Percentiles rank a stretch among this genome's conserved stretches.
These are phyloP conservation scores for Fomitopsis betulina DNA, from an alignment of 1,284 basidiomycete genomes.

Conservation along the genomic window DNA sequence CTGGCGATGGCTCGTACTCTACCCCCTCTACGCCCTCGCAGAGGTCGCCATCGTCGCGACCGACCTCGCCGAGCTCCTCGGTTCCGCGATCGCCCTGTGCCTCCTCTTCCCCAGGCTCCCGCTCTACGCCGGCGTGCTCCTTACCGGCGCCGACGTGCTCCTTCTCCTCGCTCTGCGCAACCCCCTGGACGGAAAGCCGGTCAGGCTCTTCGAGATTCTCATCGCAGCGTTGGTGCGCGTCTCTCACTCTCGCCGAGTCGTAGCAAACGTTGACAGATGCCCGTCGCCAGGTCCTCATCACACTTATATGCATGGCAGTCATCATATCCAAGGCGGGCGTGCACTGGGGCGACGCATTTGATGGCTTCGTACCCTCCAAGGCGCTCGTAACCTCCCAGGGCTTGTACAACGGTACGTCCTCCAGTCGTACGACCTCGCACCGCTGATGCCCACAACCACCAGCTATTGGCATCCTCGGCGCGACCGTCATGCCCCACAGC, in stretches of 20 bases:
- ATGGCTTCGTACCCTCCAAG: conserved; percentile 82
- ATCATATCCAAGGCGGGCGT: conserved; percentile 75
- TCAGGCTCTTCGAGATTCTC: conserved; percentile 70
- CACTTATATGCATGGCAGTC: conserved; percentile 79
- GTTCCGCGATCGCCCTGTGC: conserved; percentile 75
- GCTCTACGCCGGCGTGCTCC: conserved; percentile 77
- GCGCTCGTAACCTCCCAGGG: conserved; percentile 56
- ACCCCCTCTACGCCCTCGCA: conserved; percentile 63
- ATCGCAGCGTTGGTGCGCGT: conserved; percentile 53
- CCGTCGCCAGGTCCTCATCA: conserved; percentile 61
- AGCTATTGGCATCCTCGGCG: conserved; percentile 83
- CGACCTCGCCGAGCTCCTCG: conserved; percentile 75
- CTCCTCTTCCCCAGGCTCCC: conserved; percentile 80
- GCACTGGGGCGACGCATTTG: conserved; percentile 75
- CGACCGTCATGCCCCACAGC: conserved; percentile 89
- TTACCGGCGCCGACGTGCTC: conserved; percentile 84
- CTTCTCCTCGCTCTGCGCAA: conserved; percentile 65
- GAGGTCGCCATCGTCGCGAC: conserved; percentile 86
- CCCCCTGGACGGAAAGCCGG: conserved; percentile 52
- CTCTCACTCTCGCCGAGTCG: too few species aligned
- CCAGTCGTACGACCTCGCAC: neutral
- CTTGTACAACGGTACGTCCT: conserved; percentile 72
- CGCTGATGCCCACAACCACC: conserved; percentile 10
- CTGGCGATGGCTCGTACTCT: conserved; percentile 62
- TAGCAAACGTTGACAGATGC: too few species aligned